phyloP scores from a whole-genome alignment of 768 basidiomycete species.

The Boletus edulis region DNA sequence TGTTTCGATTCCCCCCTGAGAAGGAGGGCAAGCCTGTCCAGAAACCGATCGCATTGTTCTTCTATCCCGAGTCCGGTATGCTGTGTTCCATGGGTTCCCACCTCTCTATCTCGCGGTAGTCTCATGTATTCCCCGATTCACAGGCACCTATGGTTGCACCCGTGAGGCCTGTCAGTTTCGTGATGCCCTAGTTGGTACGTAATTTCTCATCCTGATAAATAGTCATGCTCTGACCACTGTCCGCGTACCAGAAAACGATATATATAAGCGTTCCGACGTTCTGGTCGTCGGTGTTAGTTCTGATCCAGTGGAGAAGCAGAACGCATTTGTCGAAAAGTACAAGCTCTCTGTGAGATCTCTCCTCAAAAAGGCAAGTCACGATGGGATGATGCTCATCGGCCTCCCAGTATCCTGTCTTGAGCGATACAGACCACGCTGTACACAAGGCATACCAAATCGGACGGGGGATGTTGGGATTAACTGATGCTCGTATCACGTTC shows the following conservation, averaged over 20 bases:
- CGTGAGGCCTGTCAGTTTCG: conserved; percentile 81
- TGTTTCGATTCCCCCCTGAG: conserved; percentile 59
- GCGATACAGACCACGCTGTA: conserved; percentile 61
- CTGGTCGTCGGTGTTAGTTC: conserved; percentile 72
- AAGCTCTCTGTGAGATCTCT: conserved; percentile 54
- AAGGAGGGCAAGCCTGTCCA: conserved; percentile 34
- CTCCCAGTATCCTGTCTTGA: conserved; percentile 72
- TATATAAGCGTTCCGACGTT: conserved; percentile 62
- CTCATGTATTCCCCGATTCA: neutral
- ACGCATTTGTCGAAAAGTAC: conserved; percentile 69
- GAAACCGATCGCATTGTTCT: conserved; percentile 70
- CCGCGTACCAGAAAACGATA: conserved; percentile 50
- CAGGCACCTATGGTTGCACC: conserved; percentile 77
- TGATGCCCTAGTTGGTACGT: conserved; percentile 67
- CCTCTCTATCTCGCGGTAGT: neutral
- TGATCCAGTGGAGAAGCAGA: conserved; percentile 71
- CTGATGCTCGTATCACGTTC: conserved; percentile 67
- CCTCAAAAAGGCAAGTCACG: neutral
- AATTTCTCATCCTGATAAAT: neutral
- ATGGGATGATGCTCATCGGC: neutral
- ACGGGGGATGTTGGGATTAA: conserved; percentile 64
- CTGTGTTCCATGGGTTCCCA: conserved; percentile 5
- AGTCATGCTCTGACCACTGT: neutral
- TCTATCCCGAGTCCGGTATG: conserved; percentile 71
- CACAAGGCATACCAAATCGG: conserved; percentile 66